phyloP scores from a whole-genome alignment of 345 rosid genomes.

The Erysimum cheiranthoides region DNA sequence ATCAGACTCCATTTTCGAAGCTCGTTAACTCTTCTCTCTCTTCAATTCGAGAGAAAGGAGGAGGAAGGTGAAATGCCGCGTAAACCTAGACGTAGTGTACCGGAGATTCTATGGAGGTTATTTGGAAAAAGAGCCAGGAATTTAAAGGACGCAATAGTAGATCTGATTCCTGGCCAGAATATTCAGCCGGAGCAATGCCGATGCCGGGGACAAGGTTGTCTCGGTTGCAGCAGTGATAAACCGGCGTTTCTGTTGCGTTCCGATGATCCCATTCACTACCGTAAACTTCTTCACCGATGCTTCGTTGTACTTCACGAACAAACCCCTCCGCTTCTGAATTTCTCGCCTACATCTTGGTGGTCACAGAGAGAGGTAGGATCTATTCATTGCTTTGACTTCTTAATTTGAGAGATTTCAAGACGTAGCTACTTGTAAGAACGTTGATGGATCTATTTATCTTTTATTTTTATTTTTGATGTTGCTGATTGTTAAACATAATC shows the following conservation, averaged over 20 bases:
- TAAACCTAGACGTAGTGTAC: slow-evolving; percentile 53
- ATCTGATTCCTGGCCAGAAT: slow-evolving; percentile 40
- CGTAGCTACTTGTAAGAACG: background rate
- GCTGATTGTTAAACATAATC: background rate
- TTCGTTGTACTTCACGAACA: slow-evolving; percentile 55
- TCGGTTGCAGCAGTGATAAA: slow-evolving; percentile 42
- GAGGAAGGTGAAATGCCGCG: slow-evolving; percentile 40
- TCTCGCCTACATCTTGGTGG: slow-evolving; percentile 50
- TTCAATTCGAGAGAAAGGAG: background rate
- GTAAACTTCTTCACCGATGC: slow-evolving; percentile 58
- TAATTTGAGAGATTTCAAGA: slow-evolving; percentile 13
- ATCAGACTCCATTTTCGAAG: slow-evolving; percentile 19
- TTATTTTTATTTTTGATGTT: background rate
- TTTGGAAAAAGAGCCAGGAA: slow-evolving; percentile 52
- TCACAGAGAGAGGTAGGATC: slow-evolving; percentile 59
- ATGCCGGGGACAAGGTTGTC: slow-evolving; percentile 52
- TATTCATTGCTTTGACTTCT: background rate
- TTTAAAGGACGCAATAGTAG: slow-evolving; percentile 51
- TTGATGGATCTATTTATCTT: slow-evolving; percentile 3
- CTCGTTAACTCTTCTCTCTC: slow-evolving; percentile 11
- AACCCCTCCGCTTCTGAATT: slow-evolving; percentile 53
- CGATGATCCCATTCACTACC: slow-evolving; percentile 64
- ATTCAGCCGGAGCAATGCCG: slow-evolving; percentile 44
- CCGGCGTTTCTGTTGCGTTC: slow-evolving; percentile 55
- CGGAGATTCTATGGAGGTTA: slow-evolving; percentile 64